Evolutionary conservation across 2,329 filamentous ascomycete species (phyloP).

Genomic region (Magnaporthiopsis rhizophila): DNA sequence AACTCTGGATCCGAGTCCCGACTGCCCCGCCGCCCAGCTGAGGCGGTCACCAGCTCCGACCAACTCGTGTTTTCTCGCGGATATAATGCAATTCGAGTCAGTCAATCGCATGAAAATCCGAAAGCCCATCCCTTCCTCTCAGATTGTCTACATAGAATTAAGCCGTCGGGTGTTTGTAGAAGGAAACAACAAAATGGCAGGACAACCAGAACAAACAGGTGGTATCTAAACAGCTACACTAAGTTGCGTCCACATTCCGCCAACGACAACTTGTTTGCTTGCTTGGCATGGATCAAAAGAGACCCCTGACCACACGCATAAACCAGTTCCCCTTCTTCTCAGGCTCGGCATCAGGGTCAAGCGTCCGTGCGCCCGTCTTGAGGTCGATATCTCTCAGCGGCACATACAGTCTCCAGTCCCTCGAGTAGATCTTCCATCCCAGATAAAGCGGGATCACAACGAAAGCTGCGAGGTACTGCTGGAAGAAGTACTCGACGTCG

Average conservation of each 20-base stretch:
- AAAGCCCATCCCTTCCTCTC: too few relatives aligned
- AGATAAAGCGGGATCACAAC: slow-evolving; percentile 53
- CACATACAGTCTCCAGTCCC: slow-evolving; percentile 49
- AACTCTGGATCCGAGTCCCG: neutral
- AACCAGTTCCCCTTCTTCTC: slow-evolving; percentile 24
- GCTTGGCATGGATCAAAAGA: slow-evolving; percentile 22
- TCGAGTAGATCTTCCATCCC: slow-evolving; percentile 53
- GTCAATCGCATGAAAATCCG: too few relatives aligned
- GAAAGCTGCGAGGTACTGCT: slow-evolving; percentile 46
- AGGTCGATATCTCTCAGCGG: slow-evolving; percentile 53
- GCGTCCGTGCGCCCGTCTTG: slow-evolving; percentile 46
- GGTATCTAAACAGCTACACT: too few relatives aligned
- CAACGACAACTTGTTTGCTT: too few relatives aligned
- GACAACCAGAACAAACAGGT: too few relatives aligned
- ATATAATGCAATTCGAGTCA: too few relatives aligned
- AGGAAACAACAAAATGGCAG: too few relatives aligned
- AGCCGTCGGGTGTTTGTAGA: too few relatives aligned
- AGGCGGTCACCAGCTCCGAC: too few relatives aligned
- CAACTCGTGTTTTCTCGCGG: too few relatives aligned
- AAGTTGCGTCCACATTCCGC: neutral
- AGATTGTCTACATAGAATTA: too few relatives aligned
- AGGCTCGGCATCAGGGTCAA: slow-evolving; percentile 39
- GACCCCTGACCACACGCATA: slow-evolving; percentile 23
- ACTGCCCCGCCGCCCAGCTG: neutral
- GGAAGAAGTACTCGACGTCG: slow-evolving; percentile 47